Percentiles rank a stretch among this genome's conserved stretches.
These are phyloP conservation scores for Malus hybrid DNA, from an alignment of 331 rosid species.

Conservation along the genomic window DNA sequence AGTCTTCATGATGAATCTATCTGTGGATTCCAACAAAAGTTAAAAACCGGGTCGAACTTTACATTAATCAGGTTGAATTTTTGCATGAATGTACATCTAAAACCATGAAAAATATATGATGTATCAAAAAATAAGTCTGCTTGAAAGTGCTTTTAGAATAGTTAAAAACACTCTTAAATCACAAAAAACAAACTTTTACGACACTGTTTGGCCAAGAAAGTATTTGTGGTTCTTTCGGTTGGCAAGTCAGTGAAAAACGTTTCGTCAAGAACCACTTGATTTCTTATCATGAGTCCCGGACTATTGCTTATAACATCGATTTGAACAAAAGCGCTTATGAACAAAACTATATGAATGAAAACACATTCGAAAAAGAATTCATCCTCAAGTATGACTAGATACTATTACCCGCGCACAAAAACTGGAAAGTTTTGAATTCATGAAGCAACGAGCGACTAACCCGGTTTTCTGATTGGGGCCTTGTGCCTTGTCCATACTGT, in stretches of 20 bases:
- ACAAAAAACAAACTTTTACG: neutral
- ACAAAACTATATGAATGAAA: no score
- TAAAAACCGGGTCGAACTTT: neutral
- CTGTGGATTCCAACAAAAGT: no score
- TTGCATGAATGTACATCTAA: neutral
- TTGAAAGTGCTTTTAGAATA: neutral
- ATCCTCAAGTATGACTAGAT: neutral
- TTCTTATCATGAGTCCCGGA: no score
- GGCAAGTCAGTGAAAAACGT: neutral
- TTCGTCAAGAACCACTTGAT: no score
- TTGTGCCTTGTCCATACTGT: slow-evolving; percentile 26
- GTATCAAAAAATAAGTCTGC: neutral
- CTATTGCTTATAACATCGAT: no score
- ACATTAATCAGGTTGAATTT: neutral
- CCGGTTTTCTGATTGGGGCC: slow-evolving; percentile 25
- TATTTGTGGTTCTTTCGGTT: no score
- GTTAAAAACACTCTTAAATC: neutral
- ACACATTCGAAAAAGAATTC: neutral
- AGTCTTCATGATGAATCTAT: neutral
- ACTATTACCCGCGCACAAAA: neutral
- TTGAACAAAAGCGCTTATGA: no score
- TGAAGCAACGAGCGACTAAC: slow-evolving; percentile 14
- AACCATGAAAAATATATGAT: neutral
- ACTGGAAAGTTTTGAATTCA: neutral
- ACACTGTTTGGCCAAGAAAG: no score